Evolutionary conservation across 2,329 filamentous ascomycete species (phyloP).

Genomic region (Microascus cirrosus): DNA sequence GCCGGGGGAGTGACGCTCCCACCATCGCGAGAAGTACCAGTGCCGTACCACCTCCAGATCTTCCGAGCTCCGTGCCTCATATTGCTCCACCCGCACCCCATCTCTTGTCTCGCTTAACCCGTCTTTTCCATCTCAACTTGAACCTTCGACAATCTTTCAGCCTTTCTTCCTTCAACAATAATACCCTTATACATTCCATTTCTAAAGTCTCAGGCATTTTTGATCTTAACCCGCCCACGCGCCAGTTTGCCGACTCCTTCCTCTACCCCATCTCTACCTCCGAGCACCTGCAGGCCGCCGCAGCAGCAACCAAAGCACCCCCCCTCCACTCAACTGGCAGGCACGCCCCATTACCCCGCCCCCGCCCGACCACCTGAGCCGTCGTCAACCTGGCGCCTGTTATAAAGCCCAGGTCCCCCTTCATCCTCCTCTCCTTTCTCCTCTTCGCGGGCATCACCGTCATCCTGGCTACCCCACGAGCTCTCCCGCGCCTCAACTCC

Average conservation of each 20-base stretch:
- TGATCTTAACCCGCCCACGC: not conserved
- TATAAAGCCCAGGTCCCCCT: constrained; percentile 4
- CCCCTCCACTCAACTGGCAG: not conserved
- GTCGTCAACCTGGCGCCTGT: constrained; percentile 4
- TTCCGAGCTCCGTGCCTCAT: too few species aligned
- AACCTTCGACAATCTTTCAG: too few species aligned
- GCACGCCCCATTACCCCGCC: not conserved
- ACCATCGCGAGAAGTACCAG: too few species aligned
- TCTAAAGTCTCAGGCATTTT: not conserved
- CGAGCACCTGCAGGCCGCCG: not conserved
- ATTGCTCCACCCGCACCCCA: too few species aligned
- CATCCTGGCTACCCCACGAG: constrained; percentile 57
- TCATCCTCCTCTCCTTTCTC: constrained; percentile 25
- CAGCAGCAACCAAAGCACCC: not conserved
- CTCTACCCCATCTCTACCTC: not conserved
- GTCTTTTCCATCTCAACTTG: too few species aligned
- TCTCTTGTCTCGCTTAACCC: too few species aligned
- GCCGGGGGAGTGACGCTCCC: too few species aligned
- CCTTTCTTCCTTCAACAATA: too few species aligned
- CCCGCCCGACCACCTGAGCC: not conserved
- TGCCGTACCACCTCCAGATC: too few species aligned
- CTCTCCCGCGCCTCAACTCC: constrained; percentile 45
- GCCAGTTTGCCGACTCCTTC: not conserved
- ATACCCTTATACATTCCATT: too few species aligned
- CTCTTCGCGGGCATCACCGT: constrained; percentile 43